phyloP scores from a whole-genome alignment of 192 early-diverging fungal genomes.

The Backusella westeae region DNA sequence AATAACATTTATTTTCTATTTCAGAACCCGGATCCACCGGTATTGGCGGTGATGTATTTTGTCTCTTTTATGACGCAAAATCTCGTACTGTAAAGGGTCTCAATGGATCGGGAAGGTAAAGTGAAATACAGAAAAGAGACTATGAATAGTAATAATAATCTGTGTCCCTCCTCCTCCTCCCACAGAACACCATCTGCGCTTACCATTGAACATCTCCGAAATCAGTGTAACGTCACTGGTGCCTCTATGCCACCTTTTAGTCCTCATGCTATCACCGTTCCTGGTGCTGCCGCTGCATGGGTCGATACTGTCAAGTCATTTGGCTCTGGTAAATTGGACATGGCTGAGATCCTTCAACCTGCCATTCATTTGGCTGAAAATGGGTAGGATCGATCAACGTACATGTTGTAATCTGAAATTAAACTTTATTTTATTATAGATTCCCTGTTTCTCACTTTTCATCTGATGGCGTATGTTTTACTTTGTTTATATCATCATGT shows the following conservation, averaged over 20 bases:
- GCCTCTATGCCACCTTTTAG: constrained; percentile 36
- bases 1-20: background rate
- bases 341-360: constrained; percentile 59
- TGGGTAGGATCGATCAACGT: constrained; percentile 42
- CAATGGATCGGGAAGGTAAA: constrained; percentile 60
- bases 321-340: constrained; percentile 59
- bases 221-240: constrained; percentile 27
- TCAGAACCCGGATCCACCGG: constrained; percentile 70
- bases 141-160: background rate
- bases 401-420: background rate
- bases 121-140: background rate
- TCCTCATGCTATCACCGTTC: constrained; percentile 61
- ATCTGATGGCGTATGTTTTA: constrained; percentile 25
- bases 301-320: constrained; percentile 61
- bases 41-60: constrained; percentile 80
- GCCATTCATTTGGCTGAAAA: constrained; percentile 69
- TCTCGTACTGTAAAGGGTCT: constrained; percentile 49
- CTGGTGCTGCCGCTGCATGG: constrained; percentile 77
- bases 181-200: constrained; percentile 51
- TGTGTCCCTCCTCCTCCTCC: background rate
- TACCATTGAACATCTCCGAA: constrained; percentile 50
- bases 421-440: constrained; percentile 9
- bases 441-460: constrained; percentile 33
- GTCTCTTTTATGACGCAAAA: constrained; percentile 71
- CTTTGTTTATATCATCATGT: background rate